Evolutionary conservation across 2,329 filamentous ascomycete genomes (phyloP).

Genomic region (Epichloe uncinata): DNA sequence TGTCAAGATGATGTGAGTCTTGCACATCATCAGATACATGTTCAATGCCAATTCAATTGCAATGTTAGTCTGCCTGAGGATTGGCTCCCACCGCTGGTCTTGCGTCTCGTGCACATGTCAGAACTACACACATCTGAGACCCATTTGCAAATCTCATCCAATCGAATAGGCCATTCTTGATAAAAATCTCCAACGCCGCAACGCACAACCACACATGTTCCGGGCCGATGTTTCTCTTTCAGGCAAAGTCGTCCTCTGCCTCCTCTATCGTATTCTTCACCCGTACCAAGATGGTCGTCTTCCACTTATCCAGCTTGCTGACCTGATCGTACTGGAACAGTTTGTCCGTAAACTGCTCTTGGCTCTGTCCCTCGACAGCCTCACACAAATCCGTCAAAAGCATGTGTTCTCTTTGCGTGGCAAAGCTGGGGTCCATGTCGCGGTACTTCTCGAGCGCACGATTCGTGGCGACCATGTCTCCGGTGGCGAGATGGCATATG

Average conservation of each 20-base stretch:
- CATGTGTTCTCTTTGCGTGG: slow-evolving; percentile 65
- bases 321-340: slow-evolving; percentile 83
- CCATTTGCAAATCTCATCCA: neutral
- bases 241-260: slow-evolving; percentile 30
- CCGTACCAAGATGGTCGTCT: slow-evolving; percentile 71
- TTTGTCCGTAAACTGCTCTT: slow-evolving; percentile 74
- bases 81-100: no score
- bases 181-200: neutral
- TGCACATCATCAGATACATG: no score
- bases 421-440: slow-evolving; percentile 67
- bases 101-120: no score
- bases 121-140: no score
- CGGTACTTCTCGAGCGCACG: slow-evolving; percentile 72
- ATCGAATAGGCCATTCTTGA: neutral
- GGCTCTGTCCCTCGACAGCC: slow-evolving; percentile 63
- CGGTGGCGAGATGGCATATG: slow-evolving; percentile 67
- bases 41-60: no score
- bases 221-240: slow-evolving; percentile 2
- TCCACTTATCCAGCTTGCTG: slow-evolving; percentile 94
- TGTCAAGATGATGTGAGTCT: no score
- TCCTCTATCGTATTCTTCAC: slow-evolving; percentile 74
- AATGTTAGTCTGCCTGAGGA: no score
- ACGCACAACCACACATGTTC: neutral
- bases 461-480: slow-evolving; percentile 64
- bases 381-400: slow-evolving; percentile 65